These are phyloP conservation scores for Hammondia hammondi DNA, from an alignment of 169 alveolate species.

Conservation along the genomic window DNA sequence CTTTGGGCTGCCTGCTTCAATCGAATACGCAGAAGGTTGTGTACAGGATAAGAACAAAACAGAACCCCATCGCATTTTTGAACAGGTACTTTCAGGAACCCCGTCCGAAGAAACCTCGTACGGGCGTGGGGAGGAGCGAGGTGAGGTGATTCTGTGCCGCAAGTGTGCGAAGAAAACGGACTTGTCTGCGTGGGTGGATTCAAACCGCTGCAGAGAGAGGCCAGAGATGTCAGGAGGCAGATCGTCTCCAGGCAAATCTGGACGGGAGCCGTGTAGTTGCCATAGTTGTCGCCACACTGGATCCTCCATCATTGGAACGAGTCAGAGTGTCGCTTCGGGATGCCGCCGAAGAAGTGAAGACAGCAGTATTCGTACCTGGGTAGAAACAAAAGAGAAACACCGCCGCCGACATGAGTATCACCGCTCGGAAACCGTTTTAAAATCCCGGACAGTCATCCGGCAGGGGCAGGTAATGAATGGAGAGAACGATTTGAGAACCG, in stretches of 20 bases:
- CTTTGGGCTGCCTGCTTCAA: too few species aligned
- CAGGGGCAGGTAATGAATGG: background rate
- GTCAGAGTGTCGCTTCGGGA: too few species aligned
- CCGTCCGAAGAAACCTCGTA: background rate
- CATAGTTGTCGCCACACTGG: background rate
- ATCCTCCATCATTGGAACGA: too few species aligned
- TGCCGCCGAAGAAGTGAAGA: too few species aligned
- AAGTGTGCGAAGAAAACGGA: background rate
- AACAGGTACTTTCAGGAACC: background rate
- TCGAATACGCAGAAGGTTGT: too few species aligned
- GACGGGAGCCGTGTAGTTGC: background rate
- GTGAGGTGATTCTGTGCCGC: background rate
- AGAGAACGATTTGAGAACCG: background rate
- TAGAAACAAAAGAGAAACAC: background rate
- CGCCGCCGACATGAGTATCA: background rate
- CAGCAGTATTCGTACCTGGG: too few species aligned
- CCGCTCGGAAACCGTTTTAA: background rate
- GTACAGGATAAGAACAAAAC: too few species aligned
- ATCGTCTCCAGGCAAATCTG: background rate
- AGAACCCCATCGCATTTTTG: background rate
- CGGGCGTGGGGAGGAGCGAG: background rate
- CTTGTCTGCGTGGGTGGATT: background rate
- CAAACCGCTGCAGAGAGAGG: background rate
- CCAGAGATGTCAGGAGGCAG: background rate
- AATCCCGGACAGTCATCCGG: slow-evolving; percentile 1